These are phyloP conservation scores for Mortierella sp. DNA, from an alignment of 371 early-diverging fungal species.

Conservation along the genomic window DNA sequence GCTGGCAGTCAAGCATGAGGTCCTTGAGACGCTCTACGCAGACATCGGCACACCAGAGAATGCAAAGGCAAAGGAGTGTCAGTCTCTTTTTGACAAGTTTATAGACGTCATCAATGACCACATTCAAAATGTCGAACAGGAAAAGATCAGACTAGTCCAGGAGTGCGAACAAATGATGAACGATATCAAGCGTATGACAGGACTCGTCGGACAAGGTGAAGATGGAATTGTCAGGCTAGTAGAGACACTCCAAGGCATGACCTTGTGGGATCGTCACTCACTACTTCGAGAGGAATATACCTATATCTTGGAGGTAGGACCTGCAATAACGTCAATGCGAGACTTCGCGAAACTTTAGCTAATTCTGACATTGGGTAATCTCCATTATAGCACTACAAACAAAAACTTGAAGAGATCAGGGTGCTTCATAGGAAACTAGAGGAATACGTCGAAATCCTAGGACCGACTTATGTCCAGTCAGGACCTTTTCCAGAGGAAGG, in stretches of 20 bases:
- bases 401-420: constrained; percentile 40
- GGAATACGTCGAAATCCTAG: constrained; percentile 25
- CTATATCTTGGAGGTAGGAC: constrained; percentile 35
- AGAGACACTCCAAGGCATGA: constrained; percentile 38
- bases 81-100: constrained; percentile 38
- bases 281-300: constrained; percentile 35
- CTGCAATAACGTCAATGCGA: too few relatives aligned
- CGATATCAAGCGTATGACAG: constrained; percentile 60
- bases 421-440: constrained; percentile 23
- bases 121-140: constrained; percentile 58
- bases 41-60: constrained; percentile 45
- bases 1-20: constrained; percentile 50
- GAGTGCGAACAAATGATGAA: constrained; percentile 71
- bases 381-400: constrained; percentile 37
- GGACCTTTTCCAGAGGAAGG: constrained; percentile 50
- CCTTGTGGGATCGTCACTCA: constrained; percentile 34
- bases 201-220: constrained; percentile 37
- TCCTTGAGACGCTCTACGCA: constrained; percentile 40
- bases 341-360: neutral
- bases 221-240: constrained; percentile 23
- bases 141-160: constrained; percentile 72
- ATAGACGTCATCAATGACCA: constrained; percentile 30
- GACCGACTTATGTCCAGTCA: constrained; percentile 41
- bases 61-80: constrained; percentile 29
- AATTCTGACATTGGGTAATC: neutral